Percentiles rank a stretch among this genome's conserved stretches.
phyloP scores from a whole-genome alignment of 108 stramenopile species.

The Pseudonitzschia multistriata region DNA sequence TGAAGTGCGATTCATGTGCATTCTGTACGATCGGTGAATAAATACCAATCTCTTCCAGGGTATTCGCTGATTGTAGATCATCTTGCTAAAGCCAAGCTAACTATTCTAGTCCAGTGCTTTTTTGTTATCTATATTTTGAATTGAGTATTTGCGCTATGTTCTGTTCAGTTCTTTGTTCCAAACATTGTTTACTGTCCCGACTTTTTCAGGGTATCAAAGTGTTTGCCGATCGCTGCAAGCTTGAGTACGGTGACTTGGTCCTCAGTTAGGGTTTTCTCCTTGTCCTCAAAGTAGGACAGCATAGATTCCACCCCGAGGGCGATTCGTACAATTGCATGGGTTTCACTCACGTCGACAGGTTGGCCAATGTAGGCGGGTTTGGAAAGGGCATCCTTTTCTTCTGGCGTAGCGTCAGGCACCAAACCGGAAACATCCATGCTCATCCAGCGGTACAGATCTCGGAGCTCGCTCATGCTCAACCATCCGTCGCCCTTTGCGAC shows the following conservation, averaged over 20 bases:
- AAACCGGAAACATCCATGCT: conserved; percentile 53
- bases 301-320: conserved; percentile 64
- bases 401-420: conserved; percentile 44
- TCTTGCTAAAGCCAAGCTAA: too few species aligned
- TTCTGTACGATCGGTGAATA: too few species aligned
- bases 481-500: conserved; percentile 47
- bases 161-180: neutral
- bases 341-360: conserved; percentile 64
- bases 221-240: conserved; percentile 52
- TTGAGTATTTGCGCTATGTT: neutral
- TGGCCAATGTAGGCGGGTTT: conserved; percentile 60
- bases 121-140: too few species aligned
- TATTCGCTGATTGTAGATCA: too few species aligned
- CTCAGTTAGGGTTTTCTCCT: conserved; percentile 32
- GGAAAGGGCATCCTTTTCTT: conserved; percentile 52
- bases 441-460: conserved; percentile 71
- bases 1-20: too few species aligned
- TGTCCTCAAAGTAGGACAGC: conserved; percentile 46
- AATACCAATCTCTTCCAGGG: too few species aligned
- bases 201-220: conserved; percentile 37
- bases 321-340: conserved; percentile 65
- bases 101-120: too few species aligned
- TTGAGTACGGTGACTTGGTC: conserved; percentile 46
- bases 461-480: conserved; percentile 59
- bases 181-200: conserved; percentile 8